phyloP scores from a whole-genome alignment of 441 rosid species.

The Theobroma grandiflorum region DNA sequence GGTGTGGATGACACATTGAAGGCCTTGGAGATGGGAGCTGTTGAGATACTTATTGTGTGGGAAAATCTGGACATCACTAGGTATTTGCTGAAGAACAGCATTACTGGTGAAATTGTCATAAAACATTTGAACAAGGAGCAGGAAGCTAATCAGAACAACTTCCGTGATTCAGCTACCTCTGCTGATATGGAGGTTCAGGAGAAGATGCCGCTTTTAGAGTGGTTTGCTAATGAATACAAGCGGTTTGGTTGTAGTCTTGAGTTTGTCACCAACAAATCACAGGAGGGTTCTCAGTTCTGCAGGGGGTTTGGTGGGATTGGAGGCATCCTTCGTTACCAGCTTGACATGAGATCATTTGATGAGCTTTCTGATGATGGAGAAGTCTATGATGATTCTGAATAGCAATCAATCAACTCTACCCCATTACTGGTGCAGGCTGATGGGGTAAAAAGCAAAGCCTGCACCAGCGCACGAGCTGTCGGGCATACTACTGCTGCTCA shows the following conservation, averaged over 20 bases:
- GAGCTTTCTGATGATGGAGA: constrained; percentile 63
- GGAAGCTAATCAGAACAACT: constrained; percentile 40
- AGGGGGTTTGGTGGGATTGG: constrained; percentile 93
- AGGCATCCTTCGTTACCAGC: constrained; percentile 82
- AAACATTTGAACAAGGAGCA: constrained; percentile 78
- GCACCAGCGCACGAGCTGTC: constrained; percentile 53
- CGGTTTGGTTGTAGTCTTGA: constrained; percentile 78
- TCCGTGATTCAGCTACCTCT: constrained; percentile 39
- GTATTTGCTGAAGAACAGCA: constrained; percentile 57
- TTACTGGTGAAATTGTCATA: constrained; percentile 58
- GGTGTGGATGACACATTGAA: constrained; percentile 85
- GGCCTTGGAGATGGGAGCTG: constrained; percentile 87
- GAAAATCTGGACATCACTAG: constrained; percentile 75
- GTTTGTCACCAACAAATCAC: constrained; percentile 82
- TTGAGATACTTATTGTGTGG: constrained; percentile 84
- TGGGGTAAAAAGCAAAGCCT: constrained; percentile 42
- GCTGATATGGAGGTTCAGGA: constrained; percentile 73
- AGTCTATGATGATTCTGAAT: constrained; percentile 69
- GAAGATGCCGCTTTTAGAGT: constrained; percentile 70
- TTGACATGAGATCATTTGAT: constrained; percentile 77
- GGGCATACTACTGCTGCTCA: constrained; percentile 25
- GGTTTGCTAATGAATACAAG: constrained; percentile 87
- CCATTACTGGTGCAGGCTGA: constrained; percentile 63
- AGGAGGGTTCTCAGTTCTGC: constrained; percentile 87
- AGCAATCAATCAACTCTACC: constrained; percentile 68